phyloP scores from a whole-genome alignment of 2,329 filamentous ascomycete genomes.

The Dactylellina haptotyla region DNA sequence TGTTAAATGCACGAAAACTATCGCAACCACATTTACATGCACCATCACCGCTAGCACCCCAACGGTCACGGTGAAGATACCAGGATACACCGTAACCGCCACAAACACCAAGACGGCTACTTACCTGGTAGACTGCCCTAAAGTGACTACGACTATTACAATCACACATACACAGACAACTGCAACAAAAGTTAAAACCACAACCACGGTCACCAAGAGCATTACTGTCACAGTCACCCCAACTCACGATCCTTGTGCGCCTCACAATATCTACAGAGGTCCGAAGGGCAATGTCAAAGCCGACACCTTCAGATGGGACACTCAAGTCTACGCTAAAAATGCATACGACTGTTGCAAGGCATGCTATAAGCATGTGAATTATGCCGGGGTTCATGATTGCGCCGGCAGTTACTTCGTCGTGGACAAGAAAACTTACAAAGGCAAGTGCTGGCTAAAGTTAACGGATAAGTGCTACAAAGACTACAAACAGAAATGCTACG shows the following conservation, averaged over 20 bases:
- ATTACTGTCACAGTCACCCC: not conserved
- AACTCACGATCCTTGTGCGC: not conserved
- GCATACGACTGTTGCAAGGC: constrained; percentile 5
- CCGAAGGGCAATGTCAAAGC: not conserved
- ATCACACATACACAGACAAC: not conserved
- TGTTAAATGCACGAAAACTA: not conserved
- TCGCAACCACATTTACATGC: not conserved
- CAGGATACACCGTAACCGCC: not conserved
- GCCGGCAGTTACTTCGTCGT: constrained; percentile 5
- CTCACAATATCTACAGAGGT: constrained; percentile 4
- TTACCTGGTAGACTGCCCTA: not conserved
- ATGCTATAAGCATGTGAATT: constrained; percentile 9
- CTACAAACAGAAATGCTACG: not conserved
- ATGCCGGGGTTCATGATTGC: constrained; percentile 8
- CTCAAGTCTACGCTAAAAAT: not conserved
- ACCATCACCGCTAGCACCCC: not conserved
- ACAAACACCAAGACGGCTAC: not conserved
- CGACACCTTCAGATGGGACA: not conserved
- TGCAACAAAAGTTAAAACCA: not conserved
- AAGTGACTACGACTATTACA: not conserved
- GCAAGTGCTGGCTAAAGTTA: constrained; percentile 11
- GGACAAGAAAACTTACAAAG: not conserved
- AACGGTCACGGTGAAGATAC: not conserved
- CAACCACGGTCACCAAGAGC: not conserved
- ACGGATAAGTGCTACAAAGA: constrained; percentile 5